Conservation (phyloP, 2,329 filamentous ascomycete species). For the Pseudomassariella vexata region DNA sequence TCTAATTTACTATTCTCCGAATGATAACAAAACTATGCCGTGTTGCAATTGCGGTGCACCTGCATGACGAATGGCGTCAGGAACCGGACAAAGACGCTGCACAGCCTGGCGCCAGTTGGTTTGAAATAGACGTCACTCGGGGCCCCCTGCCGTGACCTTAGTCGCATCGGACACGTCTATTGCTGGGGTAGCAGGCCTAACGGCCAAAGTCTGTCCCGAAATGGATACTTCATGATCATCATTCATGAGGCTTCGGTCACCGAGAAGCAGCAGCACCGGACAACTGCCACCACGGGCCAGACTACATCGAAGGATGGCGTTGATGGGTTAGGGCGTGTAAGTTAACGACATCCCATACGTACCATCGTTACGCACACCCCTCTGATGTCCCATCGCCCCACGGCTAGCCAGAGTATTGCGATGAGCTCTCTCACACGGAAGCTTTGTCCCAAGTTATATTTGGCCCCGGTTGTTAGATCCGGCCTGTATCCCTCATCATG, state of each 20-base stretch:
- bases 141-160: no score
- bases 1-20: no score
- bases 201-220: slow-evolving; percentile 20
- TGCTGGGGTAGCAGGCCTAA: slow-evolving; percentile 15
- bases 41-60: no score
- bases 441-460: slow-evolving; percentile 17
- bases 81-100: no score
- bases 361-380: slow-evolving; percentile 10
- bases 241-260: slow-evolving; percentile 36
- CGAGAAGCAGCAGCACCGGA: slow-evolving; percentile 33
- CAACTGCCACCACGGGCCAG: slow-evolving; percentile 22
- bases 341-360: slow-evolving; percentile 9
- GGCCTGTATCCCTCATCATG: slow-evolving; percentile 11
- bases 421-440: slow-evolving; percentile 15
- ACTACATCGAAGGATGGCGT: slow-evolving; percentile 19
- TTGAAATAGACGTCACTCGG: no score
- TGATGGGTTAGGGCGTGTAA: slow-evolving; percentile 18
- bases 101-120: no score
- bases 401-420: slow-evolving; percentile 10
- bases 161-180: neutral
- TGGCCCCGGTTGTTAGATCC: slow-evolving; percentile 14
- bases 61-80: no score
- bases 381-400: slow-evolving; percentile 8
- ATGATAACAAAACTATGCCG: no score
- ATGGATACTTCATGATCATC: slow-evolving; percentile 30